Evolutionary conservation across 306 rosid genomes (phyloP), one percentile per base, ranked within the genome.

Genomic region (Gastrolobium bilobum): DNA sequence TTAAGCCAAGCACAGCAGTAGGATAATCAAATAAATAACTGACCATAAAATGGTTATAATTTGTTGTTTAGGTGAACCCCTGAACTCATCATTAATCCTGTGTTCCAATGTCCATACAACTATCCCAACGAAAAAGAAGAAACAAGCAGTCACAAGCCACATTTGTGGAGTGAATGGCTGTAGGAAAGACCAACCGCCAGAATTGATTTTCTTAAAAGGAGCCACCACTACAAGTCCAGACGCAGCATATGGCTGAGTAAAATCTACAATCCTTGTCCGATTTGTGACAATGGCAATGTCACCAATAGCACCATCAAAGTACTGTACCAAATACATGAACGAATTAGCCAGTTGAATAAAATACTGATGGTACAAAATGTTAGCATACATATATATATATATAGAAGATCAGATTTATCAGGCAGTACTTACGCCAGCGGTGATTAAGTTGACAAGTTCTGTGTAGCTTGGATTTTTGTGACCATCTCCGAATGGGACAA

Each of bases 81-180:
- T 88, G 88, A 96, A 96, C 75, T 96, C 99, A 57, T 90, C 96
- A 59, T 96, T 96, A 37, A 88, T 87, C 68, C 97, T 86, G 86
- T 96, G 98, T 89, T 96, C 99, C 84, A 96, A 81, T 81, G 84
- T 85, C 98, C 98, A 96, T 51, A 96, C 91, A 68, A 96, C 96
- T 69, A 90, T 70, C 65, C 98, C 99, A 14, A 96, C 52, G 76
- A 93, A 64, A 82, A 96, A 67, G 84, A 96, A 93, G 87, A 83
- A 93, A 77, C 75, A 70, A 70, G 87, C 90, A 76, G 89, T 93
- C 78, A 93, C 92, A 15, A 73, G 56, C 99, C 98, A 96, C 99
- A 93, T 89, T n/a, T 38, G 70, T 57, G 85, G 85, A 80, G 85
- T 86, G 86, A 93, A 96, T 48, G 99, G 98, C 79, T 85, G 89